Percentiles rank a stretch among this genome's conserved stretches.
These are phyloP conservation scores for Daldinia sp. DNA, from an alignment of 2,329 filamentous ascomycete species.

Conservation along the genomic window DNA sequence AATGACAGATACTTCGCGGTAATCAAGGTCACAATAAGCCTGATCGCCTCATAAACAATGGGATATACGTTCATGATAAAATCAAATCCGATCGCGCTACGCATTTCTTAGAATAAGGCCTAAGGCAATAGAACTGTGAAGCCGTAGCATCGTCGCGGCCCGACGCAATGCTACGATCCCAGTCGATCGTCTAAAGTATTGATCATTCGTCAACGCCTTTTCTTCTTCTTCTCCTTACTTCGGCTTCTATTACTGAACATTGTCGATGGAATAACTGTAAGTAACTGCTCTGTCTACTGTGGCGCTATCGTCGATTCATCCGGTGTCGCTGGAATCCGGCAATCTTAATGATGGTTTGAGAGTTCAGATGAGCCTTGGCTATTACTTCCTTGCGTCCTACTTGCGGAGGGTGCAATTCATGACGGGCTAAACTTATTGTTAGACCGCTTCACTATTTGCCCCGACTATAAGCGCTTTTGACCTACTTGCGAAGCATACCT, in stretches of 20 bases:
- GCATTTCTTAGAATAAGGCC: neutral
- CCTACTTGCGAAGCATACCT: too few species aligned
- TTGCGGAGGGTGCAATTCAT: conserved; percentile 11
- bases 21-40: conserved; percentile 19
- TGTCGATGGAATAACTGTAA: neutral
- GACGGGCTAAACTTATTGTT: too few species aligned
- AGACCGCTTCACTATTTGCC: too few species aligned
- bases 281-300: neutral
- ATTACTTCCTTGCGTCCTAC: conserved; percentile 20
- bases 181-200: neutral
- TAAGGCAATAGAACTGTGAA: neutral
- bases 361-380: neutral
- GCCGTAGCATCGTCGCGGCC: conserved; percentile 17
- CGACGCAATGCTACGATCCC: conserved; percentile 31
- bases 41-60: conserved; percentile 4
- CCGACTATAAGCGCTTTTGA: too few species aligned
- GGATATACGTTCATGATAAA: conserved; percentile 26
- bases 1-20: conserved; percentile 11
- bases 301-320: conserved; percentile 6
- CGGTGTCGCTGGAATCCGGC: neutral
- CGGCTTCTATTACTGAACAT: neutral
- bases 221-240: conserved; percentile 3
- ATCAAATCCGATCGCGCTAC: conserved; percentile 27
- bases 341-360: neutral
- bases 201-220: conserved; percentile 12